Percentiles rank a stretch among this genome's conserved stretches.
Conservation (phyloP, 2,329 filamentous ascomycete genomes). For the Fusarium devonianum region DNA sequence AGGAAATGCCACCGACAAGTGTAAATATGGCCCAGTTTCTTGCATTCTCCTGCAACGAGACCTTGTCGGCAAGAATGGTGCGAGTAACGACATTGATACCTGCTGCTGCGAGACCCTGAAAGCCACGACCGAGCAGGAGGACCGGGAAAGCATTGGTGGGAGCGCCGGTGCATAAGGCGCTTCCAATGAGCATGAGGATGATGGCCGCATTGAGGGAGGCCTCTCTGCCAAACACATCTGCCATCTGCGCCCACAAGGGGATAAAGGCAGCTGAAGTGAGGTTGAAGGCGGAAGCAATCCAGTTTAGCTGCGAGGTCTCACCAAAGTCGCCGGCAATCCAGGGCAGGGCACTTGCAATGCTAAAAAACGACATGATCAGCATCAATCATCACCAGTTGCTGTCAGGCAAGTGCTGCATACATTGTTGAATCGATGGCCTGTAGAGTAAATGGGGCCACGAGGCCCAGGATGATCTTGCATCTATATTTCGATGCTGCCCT, state of each 20-base stretch:
- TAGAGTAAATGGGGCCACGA: constrained; percentile 67
- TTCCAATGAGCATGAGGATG: constrained; percentile 65
- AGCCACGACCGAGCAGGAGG: constrained; percentile 67
- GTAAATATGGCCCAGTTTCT: constrained; percentile 69
- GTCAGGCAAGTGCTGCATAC: constrained; percentile 35
- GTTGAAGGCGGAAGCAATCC: constrained; percentile 75
- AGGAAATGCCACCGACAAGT: constrained; percentile 65
- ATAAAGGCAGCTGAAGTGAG: constrained; percentile 72
- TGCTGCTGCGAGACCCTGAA: constrained; percentile 69
- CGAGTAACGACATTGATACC: constrained; percentile 68
- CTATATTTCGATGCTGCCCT: constrained; percentile 53
- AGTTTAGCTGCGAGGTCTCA: constrained; percentile 66
- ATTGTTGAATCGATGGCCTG: constrained; percentile 72
- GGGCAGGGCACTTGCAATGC: constrained; percentile 48
- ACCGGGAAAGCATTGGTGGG: constrained; percentile 62
- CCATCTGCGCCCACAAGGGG: constrained; percentile 69
- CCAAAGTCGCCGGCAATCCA: constrained; percentile 71
- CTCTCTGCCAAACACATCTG: constrained; percentile 71
- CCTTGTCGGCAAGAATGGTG: constrained; percentile 70
- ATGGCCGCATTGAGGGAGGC: constrained; percentile 64
- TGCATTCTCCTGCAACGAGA: constrained; percentile 67
- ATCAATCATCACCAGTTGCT: neutral
- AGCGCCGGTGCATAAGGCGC: constrained; percentile 66
- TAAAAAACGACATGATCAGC: constrained; percentile 20
- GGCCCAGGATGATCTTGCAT: constrained; percentile 65